Evolutionary conservation across 805 yeast genomes (phyloP).

Genomic region (Torulaspora delbrueckii): DNA sequence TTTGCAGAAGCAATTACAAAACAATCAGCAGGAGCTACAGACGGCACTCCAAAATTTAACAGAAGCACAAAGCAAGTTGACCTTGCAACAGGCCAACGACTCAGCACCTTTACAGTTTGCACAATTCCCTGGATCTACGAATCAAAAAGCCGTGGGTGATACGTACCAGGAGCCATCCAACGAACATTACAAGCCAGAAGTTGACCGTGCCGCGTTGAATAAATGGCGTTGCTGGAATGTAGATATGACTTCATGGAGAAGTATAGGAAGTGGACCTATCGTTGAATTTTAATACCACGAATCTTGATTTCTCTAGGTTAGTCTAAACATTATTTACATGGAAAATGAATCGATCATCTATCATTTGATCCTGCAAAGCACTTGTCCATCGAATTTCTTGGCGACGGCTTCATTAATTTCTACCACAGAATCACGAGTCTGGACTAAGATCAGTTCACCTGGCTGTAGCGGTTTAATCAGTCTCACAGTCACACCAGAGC

Average conservation of each 20-base stretch:
- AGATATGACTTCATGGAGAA: constrained; percentile 81
- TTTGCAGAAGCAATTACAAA: constrained; percentile 29
- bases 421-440: constrained; percentile 49
- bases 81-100: constrained; percentile 11
- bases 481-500: constrained; percentile 72
- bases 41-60: constrained; percentile 25
- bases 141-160: neutral
- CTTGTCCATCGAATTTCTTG: constrained; percentile 63
- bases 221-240: constrained; percentile 83
- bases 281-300: constrained; percentile 39
- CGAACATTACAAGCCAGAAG: constrained; percentile 25
- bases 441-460: constrained; percentile 79
- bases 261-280: constrained; percentile 60
- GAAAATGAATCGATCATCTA: neutral
- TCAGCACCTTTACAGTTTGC: constrained; percentile 16
- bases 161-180: neutral
- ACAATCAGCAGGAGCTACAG: constrained; percentile 25
- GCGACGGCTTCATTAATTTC: constrained; percentile 85
- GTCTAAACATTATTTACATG: constrained; percentile 11
- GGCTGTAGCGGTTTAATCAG: constrained; percentile 77
- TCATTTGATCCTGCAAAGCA: constrained; percentile 69
- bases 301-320: neutral
- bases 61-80: constrained; percentile 21
- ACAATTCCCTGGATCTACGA: constrained; percentile 15
- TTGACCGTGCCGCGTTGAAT: constrained; percentile 52